phyloP scores from a whole-genome alignment of 2,329 filamentous ascomycete species.

The Fusarium duplospermum region DNA sequence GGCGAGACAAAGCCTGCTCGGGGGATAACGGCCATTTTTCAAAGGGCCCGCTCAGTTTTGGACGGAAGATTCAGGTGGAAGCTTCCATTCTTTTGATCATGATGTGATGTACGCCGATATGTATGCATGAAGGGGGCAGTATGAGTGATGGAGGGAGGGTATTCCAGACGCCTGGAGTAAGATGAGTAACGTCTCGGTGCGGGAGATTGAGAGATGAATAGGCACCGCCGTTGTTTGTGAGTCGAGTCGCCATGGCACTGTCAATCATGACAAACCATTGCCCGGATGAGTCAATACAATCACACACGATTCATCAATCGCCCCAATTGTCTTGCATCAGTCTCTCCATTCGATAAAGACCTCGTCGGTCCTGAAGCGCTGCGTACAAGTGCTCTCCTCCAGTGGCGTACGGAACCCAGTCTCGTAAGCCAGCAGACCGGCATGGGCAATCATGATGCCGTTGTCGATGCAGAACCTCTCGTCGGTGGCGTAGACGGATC shows the following conservation, averaged over 20 bases:
- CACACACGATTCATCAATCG: not conserved
- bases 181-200: not conserved
- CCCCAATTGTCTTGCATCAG: conserved; percentile 44
- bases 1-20: conserved; percentile 7
- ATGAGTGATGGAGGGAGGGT: not conserved
- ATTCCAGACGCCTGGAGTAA: not conserved
- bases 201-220: conserved; percentile 1
- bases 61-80: conserved; percentile 4
- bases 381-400: conserved; percentile 86
- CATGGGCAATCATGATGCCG: conserved; percentile 99
- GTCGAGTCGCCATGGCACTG: not conserved
- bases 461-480: conserved; percentile 99
- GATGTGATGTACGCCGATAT: conserved; percentile 22
- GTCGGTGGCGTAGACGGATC: conserved; percentile 93
- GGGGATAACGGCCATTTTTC: not conserved
- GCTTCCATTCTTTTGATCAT: conserved; percentile 1
- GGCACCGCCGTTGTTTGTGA: not conserved
- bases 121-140: conserved; percentile 1
- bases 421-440: conserved; percentile 85
- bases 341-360: conserved; percentile 84
- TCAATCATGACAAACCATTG: not conserved
- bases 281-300: conserved; percentile 1
- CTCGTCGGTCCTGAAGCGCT: conserved; percentile 85
- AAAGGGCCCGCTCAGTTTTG: not conserved
- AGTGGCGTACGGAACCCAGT: conserved; percentile 83